Base-by-base conservation (phyloP, 192 early-diverging fungal genomes). In the Phycomyces nitens region DNA sequence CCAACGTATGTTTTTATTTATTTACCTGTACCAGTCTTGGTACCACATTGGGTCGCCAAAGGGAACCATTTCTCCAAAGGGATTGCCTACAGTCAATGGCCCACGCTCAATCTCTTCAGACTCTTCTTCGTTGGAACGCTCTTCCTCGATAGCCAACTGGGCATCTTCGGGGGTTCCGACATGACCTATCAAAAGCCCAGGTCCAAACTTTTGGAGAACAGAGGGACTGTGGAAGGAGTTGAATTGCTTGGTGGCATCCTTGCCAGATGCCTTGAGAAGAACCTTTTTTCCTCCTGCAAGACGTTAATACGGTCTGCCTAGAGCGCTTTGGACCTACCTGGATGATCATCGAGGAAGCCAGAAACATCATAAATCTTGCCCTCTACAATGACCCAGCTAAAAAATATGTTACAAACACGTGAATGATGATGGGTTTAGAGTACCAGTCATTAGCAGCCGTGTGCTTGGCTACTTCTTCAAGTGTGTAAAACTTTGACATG, bases 11-110 rank as follows among this genome's bases (percentile, higher is more conserved):
- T 15, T 10, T 18, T 14, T 21, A 3, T 11, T 11, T 49, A 15
- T 26, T 44, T 40, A 64, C 62, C 62, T 64, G 52, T 68, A 60
- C 60, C 68, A 71, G 73, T 85, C 79, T 24, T 77, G 75, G 65
- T 84, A 80, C 89, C 89, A 92, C 73, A 84, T 84, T 26, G 91
- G 88, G 72, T 92, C 92, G 23, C 89, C 89, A 65, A 82, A 88
- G 1, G 90, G 90, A 64, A 93, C 72, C 69, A 85, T 72, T 20
- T 93, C 91, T 51, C 91, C 91, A 72, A 88, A 92, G n/a, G 58
- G 83, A 53, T 68, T 49, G 5, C 66, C 66, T 0, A 49, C 54
- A 10, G 42, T 34, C 18, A 56, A 60, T 84, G 49, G 70, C 80
- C 69, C 73, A 81, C 72, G 68, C 64, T 49, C 72, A 1, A 43